Base-by-base conservation (phyloP, 768 basidiomycete species). In the Boletus rufocinnamomeus region DNA sequence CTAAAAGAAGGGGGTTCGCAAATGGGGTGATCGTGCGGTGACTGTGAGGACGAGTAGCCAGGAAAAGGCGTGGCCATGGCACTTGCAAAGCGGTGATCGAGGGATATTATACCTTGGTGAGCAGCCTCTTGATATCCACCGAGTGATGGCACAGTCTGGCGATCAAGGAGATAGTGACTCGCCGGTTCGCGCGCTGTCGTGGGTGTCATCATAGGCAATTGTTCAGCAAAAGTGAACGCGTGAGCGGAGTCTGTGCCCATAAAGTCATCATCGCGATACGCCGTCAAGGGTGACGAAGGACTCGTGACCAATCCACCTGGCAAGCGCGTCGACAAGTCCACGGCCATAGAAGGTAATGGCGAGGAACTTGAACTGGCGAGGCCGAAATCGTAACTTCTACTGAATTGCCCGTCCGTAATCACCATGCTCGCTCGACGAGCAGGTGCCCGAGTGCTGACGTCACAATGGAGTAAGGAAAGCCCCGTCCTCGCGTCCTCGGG, bases 11-110 rank as follows among this genome's bases (percentile, higher is more conserved):
- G 58, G 57, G 59, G 16, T 1, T 63, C 66, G 47, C 56, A 68
- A 62, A 68, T 56, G 47, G 66, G 52, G 58, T 68, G 66, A 66
- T 70, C 69, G 37, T 64, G 68, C 54, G 64, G 66, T 54, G 68
- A 69, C 61, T 69, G 68, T 68, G 63, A 68, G 69, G 68, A 68
- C 49, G 64, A 52, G 66, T 57, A 71, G 69, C 62, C 60, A 70
- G 68, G 68, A 46, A 64, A 69, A 59, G 66, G 68, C 68, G 68
- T 69, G 68, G 69, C 54, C 56, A 62, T 52, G 27, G 23, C 57
- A 62, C 57, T 41, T 46, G 66, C 54, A 50, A 50, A 69, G 40
- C 58, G 66, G 56, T 60, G 69, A 69, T 71, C 68, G 58, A 69
- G 59, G 41, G 64, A 49, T 13, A 64, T 52, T 27, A 66, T 70